Evolutionary conservation across 1,139 yeast species (phyloP), one percentile per base, ranked within the genome.

Genomic region (Pneumocystis jirovecii): DNA sequence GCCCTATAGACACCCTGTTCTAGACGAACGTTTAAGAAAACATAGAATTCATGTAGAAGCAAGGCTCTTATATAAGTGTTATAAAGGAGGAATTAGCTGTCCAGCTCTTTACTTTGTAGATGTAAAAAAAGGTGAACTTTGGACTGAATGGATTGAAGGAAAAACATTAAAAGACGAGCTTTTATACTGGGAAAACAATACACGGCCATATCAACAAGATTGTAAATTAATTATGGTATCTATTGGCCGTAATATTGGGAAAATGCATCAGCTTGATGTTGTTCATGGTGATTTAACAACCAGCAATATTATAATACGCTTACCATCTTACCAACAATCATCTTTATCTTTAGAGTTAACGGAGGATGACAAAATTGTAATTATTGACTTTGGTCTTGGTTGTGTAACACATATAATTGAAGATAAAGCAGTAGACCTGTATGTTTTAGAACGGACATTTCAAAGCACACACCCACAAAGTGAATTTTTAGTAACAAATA

Each of bases 211-310:
- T 44, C 68, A 63, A 15, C 64, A 64, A 29, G 66, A 64, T 21
- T 62, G 31, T 1, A 17, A n/a, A 34, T 37, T 60, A n/a, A 35
- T 72, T 21, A 63, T 75, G 63, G 57, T 67, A 6, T 73, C 74
- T 25, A 89, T 88, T 1, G 99, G 98, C 0, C 72, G 73, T 59
- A 81, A 84, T 66, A 82, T 95, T 62, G 97, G 87, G 0, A 74
- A 79, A 65, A 76, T 93, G 71, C 99, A 95, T 75, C 72, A 81
- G 69, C 79, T 83, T 68, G 96, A 89, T 69, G 83, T 89, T 76
- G 85, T 90, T 39, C 99, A 95, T 74, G 98, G 99, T 0, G 99
- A 95, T 73, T 79, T 95, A 71, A 95, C 99, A 0, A 85, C 95
- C 35, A 90, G 97, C 0, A 95, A 95, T 72, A 82, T 91, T 39